Base-by-base conservation (phyloP, 1,139 yeast genomes). In the Sugiyamaella japonica region DNA sequence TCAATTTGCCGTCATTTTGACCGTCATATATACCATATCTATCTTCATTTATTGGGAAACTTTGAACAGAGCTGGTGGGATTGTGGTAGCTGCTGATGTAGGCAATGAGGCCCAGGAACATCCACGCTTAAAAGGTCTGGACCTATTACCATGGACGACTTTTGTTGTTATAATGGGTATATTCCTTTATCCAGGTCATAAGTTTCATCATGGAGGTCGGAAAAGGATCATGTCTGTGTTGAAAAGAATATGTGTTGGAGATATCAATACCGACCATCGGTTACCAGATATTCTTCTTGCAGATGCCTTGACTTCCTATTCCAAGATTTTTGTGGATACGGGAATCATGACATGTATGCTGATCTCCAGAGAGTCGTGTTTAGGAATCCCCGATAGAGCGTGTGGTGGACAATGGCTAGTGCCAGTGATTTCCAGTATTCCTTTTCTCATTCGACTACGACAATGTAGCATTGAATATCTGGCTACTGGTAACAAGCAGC, bases 251-350 rank as follows among this genome's bases (percentile, higher is more conserved):
- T 48, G 79, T 20, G 46, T 73, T 48, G 89, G 95, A 5, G 73
- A 75, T 9, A 80, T 86, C 57, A 83, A 85, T 61, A 62, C 71
- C 25, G 76, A 78, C 2, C 60, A 65, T 39, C 75, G 97, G 64
- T 83, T 88, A 29, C 86, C 88, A 56, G 96, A 90, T 66, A 86
- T 89, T 48, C 71, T 91, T 55, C 70, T 89, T 8, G 83, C 96
- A 7, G 97, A 90, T 73, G 83, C 89, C 3, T 73, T 90, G 51
- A 86, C 93, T 1, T 88, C 96, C 0, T 89, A 86, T 66, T 75
- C 87, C 10, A 85, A 84, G 67, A 88, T 89, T 0, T 63, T 88
- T 52, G 84, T 86, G 53, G 97, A 91, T 70, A 72, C 85, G 25
- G 79, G 81, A 10, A 69, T 81, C 15, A 78, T 77, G 56, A 43